Conservation (phyloP, 306 rosid species). For the Arachis stenosperma region DNA sequence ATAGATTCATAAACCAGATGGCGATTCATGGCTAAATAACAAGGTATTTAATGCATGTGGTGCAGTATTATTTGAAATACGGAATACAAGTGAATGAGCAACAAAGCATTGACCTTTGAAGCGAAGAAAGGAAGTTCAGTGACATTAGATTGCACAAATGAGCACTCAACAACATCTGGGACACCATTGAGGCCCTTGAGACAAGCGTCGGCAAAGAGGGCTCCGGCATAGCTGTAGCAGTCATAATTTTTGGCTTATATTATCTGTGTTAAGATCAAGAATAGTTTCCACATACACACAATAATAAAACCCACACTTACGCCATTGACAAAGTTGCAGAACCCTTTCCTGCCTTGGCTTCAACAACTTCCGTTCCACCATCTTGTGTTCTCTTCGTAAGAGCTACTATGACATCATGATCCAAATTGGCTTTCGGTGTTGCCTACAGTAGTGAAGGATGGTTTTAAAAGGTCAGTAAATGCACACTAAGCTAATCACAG, state of each 20-base stretch:
- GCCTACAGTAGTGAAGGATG: slow-evolving; percentile 57
- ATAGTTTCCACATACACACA: not conserved
- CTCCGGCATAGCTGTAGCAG: slow-evolving; percentile 88
- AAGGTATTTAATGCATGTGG: not conserved
- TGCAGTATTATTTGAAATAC: slow-evolving; percentile 20
- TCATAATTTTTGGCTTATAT: not conserved
- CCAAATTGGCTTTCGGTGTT: slow-evolving; percentile 77
- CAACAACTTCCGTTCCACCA: slow-evolving; percentile 99
- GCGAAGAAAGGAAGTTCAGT: slow-evolving; percentile 98
- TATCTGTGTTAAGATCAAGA: not conserved
- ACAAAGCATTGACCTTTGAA: slow-evolving; percentile 71
- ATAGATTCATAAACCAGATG: not conserved
- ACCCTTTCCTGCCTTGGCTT: slow-evolving; percentile 99
- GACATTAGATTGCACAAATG: slow-evolving; percentile 83
- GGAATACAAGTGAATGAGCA: not conserved
- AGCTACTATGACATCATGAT: slow-evolving; percentile 64
- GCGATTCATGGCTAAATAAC: not conserved
- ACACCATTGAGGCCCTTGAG: slow-evolving; percentile 98
- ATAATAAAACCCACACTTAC: slow-evolving; percentile 54
- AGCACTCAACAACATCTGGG: slow-evolving; percentile 96
- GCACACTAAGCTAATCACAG: slow-evolving; percentile 19
- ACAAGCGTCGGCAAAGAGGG: slow-evolving; percentile 96
- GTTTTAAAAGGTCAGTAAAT: slow-evolving; percentile 16
- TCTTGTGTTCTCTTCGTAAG: slow-evolving; percentile 96
- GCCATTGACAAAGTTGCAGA: slow-evolving; percentile 99